Conservation (phyloP, 768 basidiomycete species). For the Amanita inopinata region DNA sequence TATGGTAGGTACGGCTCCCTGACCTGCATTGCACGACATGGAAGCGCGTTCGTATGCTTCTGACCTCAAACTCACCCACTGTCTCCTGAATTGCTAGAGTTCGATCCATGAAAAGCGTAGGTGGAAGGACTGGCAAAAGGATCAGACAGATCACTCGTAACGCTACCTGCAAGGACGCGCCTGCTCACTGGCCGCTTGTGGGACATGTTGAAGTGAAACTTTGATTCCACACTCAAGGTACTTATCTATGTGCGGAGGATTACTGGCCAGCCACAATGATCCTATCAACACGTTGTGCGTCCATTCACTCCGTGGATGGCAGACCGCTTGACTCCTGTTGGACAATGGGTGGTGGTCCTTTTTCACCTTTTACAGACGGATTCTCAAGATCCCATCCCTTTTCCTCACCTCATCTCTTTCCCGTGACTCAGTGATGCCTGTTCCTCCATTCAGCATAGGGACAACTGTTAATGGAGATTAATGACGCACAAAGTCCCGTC, state of each 20-base stretch:
- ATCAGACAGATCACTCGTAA: background rate
- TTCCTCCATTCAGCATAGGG: too few relatives aligned
- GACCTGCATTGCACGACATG: slow-evolving; percentile 11
- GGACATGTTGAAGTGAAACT: background rate
- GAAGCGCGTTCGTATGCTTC: slow-evolving; percentile 1
- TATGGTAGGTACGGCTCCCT: slow-evolving; percentile 29
- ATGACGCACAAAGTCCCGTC: too few relatives aligned
- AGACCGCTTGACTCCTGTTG: too few relatives aligned
- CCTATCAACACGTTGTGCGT: too few relatives aligned
- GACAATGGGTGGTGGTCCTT: too few relatives aligned
- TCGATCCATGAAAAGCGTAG: slow-evolving; percentile 29
- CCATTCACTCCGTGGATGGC: too few relatives aligned
- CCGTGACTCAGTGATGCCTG: too few relatives aligned
- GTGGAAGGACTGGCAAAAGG: slow-evolving; percentile 18
- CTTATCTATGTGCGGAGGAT: background rate
- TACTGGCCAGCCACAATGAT: too few relatives aligned
- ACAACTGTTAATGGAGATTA: too few relatives aligned
- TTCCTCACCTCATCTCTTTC: too few relatives aligned
- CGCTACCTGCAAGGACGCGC: background rate
- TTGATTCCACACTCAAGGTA: background rate
- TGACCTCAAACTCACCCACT: slow-evolving; percentile 21
- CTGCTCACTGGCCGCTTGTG: slow-evolving; percentile 3
- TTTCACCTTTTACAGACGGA: too few relatives aligned
- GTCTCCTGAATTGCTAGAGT: slow-evolving; percentile 30
- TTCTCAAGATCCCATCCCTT: too few relatives aligned